These are phyloP conservation scores for Macrolepiota fuliginosa DNA, from an alignment of 768 basidiomycete species.

Conservation along the genomic window DNA sequence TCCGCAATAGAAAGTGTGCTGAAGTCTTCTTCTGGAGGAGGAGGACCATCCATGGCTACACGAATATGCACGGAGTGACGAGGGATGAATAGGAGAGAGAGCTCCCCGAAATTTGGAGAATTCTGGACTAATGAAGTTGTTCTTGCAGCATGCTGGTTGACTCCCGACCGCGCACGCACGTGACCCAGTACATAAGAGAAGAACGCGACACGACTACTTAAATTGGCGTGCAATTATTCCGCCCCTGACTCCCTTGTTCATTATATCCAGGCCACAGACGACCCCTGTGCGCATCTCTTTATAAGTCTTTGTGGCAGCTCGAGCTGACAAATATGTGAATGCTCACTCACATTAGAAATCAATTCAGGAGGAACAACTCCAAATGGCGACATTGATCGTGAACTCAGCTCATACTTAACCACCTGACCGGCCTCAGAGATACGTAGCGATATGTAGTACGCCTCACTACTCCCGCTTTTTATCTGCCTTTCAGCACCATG, in stretches of 20 bases:
- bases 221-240: background rate
- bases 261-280: background rate
- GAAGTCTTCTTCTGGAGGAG: constrained; percentile 94
- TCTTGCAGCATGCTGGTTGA: constrained; percentile 3
- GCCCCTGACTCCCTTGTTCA: background rate
- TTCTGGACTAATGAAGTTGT: background rate
- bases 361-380: background rate
- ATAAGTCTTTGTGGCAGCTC: background rate
- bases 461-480: background rate
- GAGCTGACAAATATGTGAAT: background rate
- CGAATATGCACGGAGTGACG: constrained; percentile 14
- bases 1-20: constrained; percentile 74
- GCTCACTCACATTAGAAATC: too few species aligned
- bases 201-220: background rate
- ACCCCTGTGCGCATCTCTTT: background rate
- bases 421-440: constrained; percentile 4
- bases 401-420: background rate
- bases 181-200: constrained; percentile 13
- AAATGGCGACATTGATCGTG: background rate
- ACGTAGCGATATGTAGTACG: background rate
- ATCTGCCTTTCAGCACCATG: background rate
- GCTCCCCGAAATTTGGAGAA: background rate
- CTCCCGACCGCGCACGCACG: constrained; percentile 4
- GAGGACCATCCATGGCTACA: constrained; percentile 79
- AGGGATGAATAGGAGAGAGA: constrained; percentile 12